These are phyloP conservation scores for Epithele typhae DNA, from an alignment of 768 basidiomycete species.

Conservation along the genomic window DNA sequence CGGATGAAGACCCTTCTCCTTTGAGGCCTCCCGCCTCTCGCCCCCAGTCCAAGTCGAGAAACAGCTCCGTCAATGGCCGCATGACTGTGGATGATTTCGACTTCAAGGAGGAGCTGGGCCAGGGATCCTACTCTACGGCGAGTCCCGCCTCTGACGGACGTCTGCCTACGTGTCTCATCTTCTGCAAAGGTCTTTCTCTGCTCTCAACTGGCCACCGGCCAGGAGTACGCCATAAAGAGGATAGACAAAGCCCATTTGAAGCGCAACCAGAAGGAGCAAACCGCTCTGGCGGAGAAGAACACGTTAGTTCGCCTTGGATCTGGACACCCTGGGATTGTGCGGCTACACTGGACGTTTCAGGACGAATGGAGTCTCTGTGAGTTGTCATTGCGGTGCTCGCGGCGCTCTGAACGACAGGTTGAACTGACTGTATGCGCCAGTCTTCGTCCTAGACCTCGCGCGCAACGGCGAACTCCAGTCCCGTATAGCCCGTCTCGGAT, in stretches of 20 bases:
- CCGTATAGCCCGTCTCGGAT: slow-evolving; percentile 74
- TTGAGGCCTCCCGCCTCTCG: slow-evolving; percentile 23
- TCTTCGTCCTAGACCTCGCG: slow-evolving; percentile 76
- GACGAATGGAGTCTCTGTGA: slow-evolving; percentile 80
- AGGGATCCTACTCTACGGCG: slow-evolving; percentile 82
- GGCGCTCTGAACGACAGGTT: neutral
- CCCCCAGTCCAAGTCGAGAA: slow-evolving; percentile 36
- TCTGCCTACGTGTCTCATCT: too few species aligned
- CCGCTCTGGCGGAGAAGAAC: slow-evolving; percentile 78
- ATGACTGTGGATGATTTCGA: slow-evolving; percentile 59
- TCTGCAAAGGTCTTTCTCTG: slow-evolving; percentile 64
- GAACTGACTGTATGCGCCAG: slow-evolving; percentile 31
- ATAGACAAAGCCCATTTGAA: slow-evolving; percentile 82
- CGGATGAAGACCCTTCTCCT: slow-evolving; percentile 24
- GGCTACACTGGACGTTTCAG: slow-evolving; percentile 80
- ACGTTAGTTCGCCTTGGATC: slow-evolving; percentile 61
- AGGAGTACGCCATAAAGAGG: slow-evolving; percentile 74
- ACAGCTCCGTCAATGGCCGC: slow-evolving; percentile 42
- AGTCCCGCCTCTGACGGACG: slow-evolving; percentile 40
- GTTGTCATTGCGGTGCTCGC: slow-evolving; percentile 26
- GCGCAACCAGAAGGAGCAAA: slow-evolving; percentile 71
- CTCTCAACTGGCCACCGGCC: slow-evolving; percentile 48
- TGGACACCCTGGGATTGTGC: slow-evolving; percentile 78
- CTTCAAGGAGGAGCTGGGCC: slow-evolving; percentile 70
- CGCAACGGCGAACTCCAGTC: slow-evolving; percentile 76